Conservation (phyloP, 768 basidiomycete genomes). For the Hygrophoropsis aurantiaca region DNA sequence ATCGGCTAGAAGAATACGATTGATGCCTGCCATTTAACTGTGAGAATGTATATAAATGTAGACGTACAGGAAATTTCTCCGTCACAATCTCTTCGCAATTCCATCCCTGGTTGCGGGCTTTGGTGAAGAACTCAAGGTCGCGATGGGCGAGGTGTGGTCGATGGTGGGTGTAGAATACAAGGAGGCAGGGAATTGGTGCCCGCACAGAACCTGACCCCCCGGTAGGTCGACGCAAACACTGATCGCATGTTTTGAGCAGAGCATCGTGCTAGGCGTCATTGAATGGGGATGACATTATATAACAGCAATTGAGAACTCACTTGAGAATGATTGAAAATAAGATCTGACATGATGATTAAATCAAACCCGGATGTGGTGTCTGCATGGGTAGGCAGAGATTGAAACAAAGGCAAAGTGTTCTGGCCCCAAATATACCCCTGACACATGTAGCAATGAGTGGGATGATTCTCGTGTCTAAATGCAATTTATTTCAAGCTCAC, state of each 20-base stretch:
- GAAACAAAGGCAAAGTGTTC: constrained; percentile 37
- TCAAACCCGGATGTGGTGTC: constrained; percentile 53
- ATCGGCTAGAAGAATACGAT: constrained; percentile 59
- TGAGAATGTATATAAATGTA: not conserved
- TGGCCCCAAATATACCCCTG: constrained; percentile 87
- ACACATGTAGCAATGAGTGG: not conserved
- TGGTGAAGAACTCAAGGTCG: constrained; percentile 80
- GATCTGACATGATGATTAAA: constrained; percentile 85
- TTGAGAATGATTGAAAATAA: constrained; percentile 95
- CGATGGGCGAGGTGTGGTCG: constrained; percentile 79
- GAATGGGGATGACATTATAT: not conserved
- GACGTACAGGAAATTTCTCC: constrained; percentile 58
- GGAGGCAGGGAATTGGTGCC: constrained; percentile 40
- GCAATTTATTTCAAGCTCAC: constrained; percentile 29
- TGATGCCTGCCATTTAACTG: not conserved
- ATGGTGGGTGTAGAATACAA: constrained; percentile 91
- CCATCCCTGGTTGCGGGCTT: constrained; percentile 69
- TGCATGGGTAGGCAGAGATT: constrained; percentile 15
- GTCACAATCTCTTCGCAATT: constrained; percentile 65
- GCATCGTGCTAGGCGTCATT: constrained; percentile 65
- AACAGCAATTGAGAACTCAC: constrained; percentile 37
- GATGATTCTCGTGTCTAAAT: too few species aligned
- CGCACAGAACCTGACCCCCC: constrained; percentile 8
- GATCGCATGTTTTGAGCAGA: constrained; percentile 71
- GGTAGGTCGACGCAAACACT: constrained; percentile 28